Conservation (phyloP, 148 eudicot genomes). For the Rheum nobile region DNA sequence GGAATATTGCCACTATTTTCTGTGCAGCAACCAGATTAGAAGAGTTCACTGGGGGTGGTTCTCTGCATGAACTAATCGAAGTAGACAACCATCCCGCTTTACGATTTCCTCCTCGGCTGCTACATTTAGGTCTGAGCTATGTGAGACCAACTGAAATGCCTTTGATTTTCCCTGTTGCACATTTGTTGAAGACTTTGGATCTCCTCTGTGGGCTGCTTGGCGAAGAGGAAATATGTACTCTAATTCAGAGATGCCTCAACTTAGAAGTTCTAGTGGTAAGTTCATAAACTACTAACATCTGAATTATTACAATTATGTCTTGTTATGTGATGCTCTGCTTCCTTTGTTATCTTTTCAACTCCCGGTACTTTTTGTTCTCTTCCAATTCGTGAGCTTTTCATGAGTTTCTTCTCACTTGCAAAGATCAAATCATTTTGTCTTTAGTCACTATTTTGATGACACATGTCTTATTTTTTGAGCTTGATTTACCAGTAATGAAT, state of each 20-base stretch:
- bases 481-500: background rate
- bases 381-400: too few relatives aligned
- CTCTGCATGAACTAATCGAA: slow-evolving; percentile 34
- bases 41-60: slow-evolving; percentile 70
- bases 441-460: background rate
- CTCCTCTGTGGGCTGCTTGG: slow-evolving; percentile 66
- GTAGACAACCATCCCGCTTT: slow-evolving; percentile 34
- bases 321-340: too few relatives aligned
- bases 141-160: slow-evolving; percentile 52
- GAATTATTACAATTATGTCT: background rate
- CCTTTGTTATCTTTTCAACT: too few relatives aligned
- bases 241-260: slow-evolving; percentile 64
- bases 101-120: slow-evolving; percentile 42
- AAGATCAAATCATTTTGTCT: background rate
- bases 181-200: slow-evolving; percentile 54
- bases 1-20: slow-evolving; percentile 47
- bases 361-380: too few relatives aligned
- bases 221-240: slow-evolving; percentile 54
- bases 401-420: too few relatives aligned
- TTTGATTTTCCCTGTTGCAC: slow-evolving; percentile 48
- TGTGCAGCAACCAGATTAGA: slow-evolving; percentile 41
- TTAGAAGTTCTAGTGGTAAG: slow-evolving; percentile 88
- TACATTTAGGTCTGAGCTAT: slow-evolving; percentile 49
- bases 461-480: background rate
- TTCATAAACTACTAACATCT: background rate